A percentile compares a stretch with the other conserved stretches of the same genome.
Evolutionary conservation across 2,329 filamentous ascomycete species (phyloP).

Genomic region (Clarireedia homoeocarpa): DNA sequence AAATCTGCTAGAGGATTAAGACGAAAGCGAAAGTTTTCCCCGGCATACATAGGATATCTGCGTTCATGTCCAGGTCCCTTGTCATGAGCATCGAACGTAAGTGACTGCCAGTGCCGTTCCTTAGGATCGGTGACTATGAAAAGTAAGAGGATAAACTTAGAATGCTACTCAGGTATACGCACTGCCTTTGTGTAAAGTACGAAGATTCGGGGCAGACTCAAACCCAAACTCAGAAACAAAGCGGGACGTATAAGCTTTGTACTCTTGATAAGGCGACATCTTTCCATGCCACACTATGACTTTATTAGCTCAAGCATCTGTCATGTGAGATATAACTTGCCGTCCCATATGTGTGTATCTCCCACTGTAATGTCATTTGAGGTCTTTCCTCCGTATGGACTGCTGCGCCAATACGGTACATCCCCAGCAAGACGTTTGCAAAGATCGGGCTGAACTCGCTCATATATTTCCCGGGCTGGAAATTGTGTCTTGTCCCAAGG

Average conservation of each 20-base stretch:
- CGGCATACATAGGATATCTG: slow-evolving; percentile 35
- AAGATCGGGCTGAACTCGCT: slow-evolving; percentile 66
- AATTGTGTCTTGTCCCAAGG: slow-evolving; percentile 25
- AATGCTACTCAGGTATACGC: no score
- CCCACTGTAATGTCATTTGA: slow-evolving; percentile 49
- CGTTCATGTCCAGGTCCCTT: slow-evolving; percentile 46
- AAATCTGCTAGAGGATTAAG: slow-evolving; percentile 21
- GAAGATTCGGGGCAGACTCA: slow-evolving; percentile 39
- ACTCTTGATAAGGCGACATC: slow-evolving; percentile 46
- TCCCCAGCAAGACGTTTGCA: slow-evolving; percentile 59
- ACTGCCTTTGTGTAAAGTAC: slow-evolving; percentile 41
- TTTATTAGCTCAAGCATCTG: neutral
- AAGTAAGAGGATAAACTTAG: no score
- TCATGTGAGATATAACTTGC: slow-evolving; percentile 22
- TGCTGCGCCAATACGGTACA: slow-evolving; percentile 72
- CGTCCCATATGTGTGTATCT: slow-evolving; percentile 49
- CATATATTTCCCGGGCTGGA: slow-evolving; percentile 24
- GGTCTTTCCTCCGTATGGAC: slow-evolving; percentile 72
- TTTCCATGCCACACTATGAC: slow-evolving; percentile 43
- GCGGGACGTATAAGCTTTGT: slow-evolving; percentile 38
- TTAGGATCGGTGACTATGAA: slow-evolving; percentile 32
- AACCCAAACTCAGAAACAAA: slow-evolving; percentile 50
- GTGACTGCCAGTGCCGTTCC: slow-evolving; percentile 42
- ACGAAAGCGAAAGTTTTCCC: slow-evolving; percentile 26
- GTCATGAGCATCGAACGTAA: slow-evolving; percentile 47